Conservation (phyloP, 1,284 basidiomycete genomes). For the Rhizoctonia solani region DNA sequence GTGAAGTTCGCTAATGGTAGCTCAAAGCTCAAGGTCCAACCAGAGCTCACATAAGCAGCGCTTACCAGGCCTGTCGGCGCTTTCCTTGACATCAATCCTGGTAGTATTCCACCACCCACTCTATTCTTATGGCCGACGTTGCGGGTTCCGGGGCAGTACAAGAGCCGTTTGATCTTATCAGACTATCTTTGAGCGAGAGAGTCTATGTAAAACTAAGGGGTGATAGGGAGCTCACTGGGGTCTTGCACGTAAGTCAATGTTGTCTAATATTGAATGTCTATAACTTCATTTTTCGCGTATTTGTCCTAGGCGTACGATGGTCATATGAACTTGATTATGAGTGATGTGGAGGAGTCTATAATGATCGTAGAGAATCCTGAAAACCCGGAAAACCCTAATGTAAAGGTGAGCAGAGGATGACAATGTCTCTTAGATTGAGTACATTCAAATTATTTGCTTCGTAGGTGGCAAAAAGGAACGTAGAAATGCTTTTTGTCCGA, state of each 20-base stretch:
- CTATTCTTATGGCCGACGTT: constrained; percentile 64
- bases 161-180: constrained; percentile 98
- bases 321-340: constrained; percentile 99
- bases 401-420: constrained; percentile 10
- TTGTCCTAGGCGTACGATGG: constrained; percentile 89
- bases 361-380: constrained; percentile 75
- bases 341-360: constrained; percentile 95
- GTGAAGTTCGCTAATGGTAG: too few species aligned
- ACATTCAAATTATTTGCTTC: not conserved
- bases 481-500: constrained; percentile 98
- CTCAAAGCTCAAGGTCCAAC: too few species aligned
- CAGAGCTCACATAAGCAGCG: too few species aligned
- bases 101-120: not conserved
- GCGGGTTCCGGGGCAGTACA: constrained; percentile 70
- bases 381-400: constrained; percentile 46
- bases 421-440: not conserved
- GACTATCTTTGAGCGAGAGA: constrained; percentile 93
- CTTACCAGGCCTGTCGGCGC: too few species aligned
- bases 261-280: not conserved
- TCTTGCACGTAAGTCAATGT: constrained; percentile 77
- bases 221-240: constrained; percentile 89
- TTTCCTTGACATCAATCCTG: too few species aligned
- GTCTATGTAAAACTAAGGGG: constrained; percentile 96
- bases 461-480: constrained; percentile 89
- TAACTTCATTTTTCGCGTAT: not conserved